Evolutionary conservation across 139 green algal species (phyloP).

Genomic region (Coelastrella sp.): DNA sequence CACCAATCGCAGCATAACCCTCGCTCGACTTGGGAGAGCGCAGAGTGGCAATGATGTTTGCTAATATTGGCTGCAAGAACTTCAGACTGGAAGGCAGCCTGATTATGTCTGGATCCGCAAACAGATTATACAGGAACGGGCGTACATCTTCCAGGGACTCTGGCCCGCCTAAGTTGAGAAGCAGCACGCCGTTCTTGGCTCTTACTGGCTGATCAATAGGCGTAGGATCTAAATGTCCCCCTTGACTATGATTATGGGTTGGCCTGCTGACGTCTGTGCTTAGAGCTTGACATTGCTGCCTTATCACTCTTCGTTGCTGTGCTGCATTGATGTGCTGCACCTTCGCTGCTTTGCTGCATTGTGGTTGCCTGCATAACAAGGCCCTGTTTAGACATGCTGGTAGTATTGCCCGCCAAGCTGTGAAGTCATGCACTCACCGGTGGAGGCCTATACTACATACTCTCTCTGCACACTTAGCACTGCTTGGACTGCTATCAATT

Average conservation of each 20-base stretch:
- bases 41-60: slow-evolving; percentile 84
- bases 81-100: slow-evolving; percentile 57
- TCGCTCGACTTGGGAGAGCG: slow-evolving; percentile 90
- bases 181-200: slow-evolving; percentile 91
- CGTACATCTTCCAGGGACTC: slow-evolving; percentile 97
- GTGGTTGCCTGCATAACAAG: neutral
- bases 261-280: slow-evolving; percentile 25
- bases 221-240: neutral
- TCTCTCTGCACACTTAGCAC: neutral
- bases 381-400: neutral
- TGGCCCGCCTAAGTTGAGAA: slow-evolving; percentile 98
- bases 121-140: slow-evolving; percentile 99
- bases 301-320: slow-evolving; percentile 3
- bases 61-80: slow-evolving; percentile 91
- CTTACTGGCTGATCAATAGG: slow-evolving; percentile 19
- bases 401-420: neutral
- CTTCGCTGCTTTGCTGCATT: slow-evolving; percentile 21
- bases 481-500: neutral
- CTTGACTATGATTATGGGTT: neutral
- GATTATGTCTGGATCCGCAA: slow-evolving; percentile 98
- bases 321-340: neutral
- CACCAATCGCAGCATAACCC: slow-evolving; percentile 96
- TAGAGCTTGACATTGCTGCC: neutral
- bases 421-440: neutral
- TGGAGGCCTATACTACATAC: slow-evolving; percentile 9